Evolutionary conservation across 164 flowering plant species (phyloP), one percentile per base, ranked within the genome.

Genomic region (Amborella trichopoda): DNA sequence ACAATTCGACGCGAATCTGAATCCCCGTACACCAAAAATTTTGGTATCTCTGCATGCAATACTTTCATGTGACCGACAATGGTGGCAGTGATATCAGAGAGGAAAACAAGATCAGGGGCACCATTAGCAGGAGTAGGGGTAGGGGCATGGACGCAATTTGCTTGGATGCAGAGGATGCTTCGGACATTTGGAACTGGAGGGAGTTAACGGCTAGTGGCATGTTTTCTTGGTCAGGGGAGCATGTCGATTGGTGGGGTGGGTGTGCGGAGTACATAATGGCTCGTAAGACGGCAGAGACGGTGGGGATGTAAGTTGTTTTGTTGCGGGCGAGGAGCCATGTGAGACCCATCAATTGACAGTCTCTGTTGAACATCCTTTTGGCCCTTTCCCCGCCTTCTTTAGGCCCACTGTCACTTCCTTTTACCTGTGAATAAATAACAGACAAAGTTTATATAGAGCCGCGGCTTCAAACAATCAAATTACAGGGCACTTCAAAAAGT

Each of bases 191-290:
- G 57, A 84, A 75, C 64, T 82, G 85, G 20, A 91, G 78, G 3
- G 99, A 83, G 52, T 91, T 93, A 19, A 91, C 95, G 74, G 99
- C 99, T 18, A 91, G 53, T 3, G 99, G 99, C 99, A 91, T 91
- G 88, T 91, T 87, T 61, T 91, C 99, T 43, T 84, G 99, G 58
- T 91, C 96, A 0, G 95, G 99, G 63, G 90, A 83, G 59, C 96
- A 91, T 39, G 44, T 80, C 56, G 78, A 63, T 56, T 71, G 64
- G 65, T 75, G 91, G 0, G 83, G 75, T 0, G 86, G 95, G 71
- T 83, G 89, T 21, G 85, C 62, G 39, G 82, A 82, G 75, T 87
- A 91, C 96, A 91, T 80, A 44, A 91, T 67, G 61, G 96, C 99
- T 2, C 96, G 76, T 17, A 91, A 40, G n/a, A 87, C 99, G 2